phyloP scores from a whole-genome alignment of 2,329 filamentous ascomycete species.

The Aspergillus fijiensis region DNA sequence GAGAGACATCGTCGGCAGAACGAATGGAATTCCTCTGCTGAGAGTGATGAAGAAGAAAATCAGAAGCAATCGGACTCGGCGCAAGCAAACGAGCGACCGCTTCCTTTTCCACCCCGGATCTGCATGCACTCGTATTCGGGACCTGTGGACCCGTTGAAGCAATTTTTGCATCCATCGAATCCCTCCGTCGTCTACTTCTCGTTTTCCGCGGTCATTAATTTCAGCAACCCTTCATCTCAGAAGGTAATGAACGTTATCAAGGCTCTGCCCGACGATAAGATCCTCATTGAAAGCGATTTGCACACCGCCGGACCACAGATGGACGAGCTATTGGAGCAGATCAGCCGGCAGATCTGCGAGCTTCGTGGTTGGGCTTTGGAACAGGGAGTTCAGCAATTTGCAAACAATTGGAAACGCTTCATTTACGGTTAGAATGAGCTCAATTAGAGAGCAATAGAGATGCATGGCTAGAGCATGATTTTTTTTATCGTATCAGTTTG shows the following conservation, averaged over 20 bases:
- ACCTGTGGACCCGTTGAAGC: slow-evolving; percentile 68
- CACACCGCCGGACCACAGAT: slow-evolving; percentile 78
- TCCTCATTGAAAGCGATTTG: slow-evolving; percentile 88
- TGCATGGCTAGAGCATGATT: too few relatives aligned
- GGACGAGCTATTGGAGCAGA: slow-evolving; percentile 73
- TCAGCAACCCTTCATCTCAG: slow-evolving; percentile 54
- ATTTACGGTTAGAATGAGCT: slow-evolving; percentile 57
- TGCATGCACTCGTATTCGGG: slow-evolving; percentile 95
- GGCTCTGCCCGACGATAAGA: slow-evolving; percentile 70
- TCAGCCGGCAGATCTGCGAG: slow-evolving; percentile 72
- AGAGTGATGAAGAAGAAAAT: slow-evolving; percentile 31
- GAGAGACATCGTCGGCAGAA: slow-evolving; percentile 41
- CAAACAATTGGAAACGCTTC: slow-evolving; percentile 75
- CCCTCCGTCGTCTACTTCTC: slow-evolving; percentile 82
- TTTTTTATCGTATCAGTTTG: background rate
- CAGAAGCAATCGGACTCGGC: slow-evolving; percentile 9
- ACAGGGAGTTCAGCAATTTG: slow-evolving; percentile 67
- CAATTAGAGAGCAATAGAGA: background rate
- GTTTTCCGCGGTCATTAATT: slow-evolving; percentile 82
- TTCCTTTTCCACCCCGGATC: slow-evolving; percentile 79
- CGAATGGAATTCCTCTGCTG: slow-evolving; percentile 31
- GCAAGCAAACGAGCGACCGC: slow-evolving; percentile 30
- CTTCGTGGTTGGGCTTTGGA: slow-evolving; percentile 75
- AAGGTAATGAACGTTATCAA: slow-evolving; percentile 67
- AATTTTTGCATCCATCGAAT: slow-evolving; percentile 71